A percentile compares a stretch with the other conserved stretches of the same genome.
Conservation (phyloP, 2,329 filamentous ascomycete genomes). For the Cordyceps javanica region DNA sequence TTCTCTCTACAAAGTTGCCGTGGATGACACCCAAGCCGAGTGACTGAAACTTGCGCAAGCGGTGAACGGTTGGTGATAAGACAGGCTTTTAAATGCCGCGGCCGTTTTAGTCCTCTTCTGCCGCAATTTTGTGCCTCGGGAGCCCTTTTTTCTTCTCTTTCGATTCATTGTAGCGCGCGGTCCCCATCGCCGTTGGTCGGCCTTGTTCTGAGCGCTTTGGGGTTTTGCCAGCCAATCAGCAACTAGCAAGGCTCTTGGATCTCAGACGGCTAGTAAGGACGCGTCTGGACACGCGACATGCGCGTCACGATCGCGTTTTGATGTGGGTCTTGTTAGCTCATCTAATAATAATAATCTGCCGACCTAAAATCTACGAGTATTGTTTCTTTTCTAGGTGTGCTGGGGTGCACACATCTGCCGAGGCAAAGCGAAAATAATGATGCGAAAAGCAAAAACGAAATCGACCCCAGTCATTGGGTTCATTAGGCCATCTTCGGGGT, state of each 20-base stretch:
- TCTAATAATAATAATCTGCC: neutral
- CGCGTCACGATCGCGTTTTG: slow-evolving; percentile 9
- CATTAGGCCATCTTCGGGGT: neutral
- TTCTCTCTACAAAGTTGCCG: neutral
- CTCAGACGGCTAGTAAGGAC: neutral
- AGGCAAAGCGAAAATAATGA: too few species aligned
- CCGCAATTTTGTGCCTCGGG: too few species aligned
- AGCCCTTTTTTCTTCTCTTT: too few species aligned
- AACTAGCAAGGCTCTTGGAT: neutral
- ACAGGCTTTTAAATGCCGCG: too few species aligned
- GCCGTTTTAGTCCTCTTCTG: too few species aligned
- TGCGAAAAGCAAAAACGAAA: neutral
- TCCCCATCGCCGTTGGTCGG: neutral
- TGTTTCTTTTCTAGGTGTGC: neutral
- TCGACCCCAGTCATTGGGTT: neutral
- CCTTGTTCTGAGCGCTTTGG: neutral
- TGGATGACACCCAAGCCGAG: neutral
- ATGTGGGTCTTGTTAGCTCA: neutral
- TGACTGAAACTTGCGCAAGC: neutral
- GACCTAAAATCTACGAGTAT: neutral
- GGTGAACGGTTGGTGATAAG: too few species aligned
- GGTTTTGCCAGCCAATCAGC: neutral
- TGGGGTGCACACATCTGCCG: neutral
- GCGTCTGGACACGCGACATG: slow-evolving; percentile 5
- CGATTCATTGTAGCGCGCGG: too few species aligned